A percentile compares a stretch with the other conserved stretches of the same genome.
Evolutionary conservation across 2,329 filamentous ascomycete genomes (phyloP).

Genomic region (Fusarium avenaceum): DNA sequence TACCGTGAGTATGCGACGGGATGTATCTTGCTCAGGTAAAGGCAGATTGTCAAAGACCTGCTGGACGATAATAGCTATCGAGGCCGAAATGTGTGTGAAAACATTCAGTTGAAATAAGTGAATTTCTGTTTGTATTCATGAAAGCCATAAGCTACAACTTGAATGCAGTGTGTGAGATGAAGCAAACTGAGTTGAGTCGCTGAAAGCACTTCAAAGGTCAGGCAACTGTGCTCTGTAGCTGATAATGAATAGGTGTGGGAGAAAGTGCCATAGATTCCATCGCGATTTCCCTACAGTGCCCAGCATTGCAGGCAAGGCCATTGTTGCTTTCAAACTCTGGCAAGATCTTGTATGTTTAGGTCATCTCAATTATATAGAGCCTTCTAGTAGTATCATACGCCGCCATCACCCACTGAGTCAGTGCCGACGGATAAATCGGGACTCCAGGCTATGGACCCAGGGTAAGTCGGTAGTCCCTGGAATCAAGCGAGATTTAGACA

Average conservation of each 20-base stretch:
- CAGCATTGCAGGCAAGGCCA: not conserved
- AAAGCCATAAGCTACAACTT: not conserved
- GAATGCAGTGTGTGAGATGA: not conserved
- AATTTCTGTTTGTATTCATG: not conserved
- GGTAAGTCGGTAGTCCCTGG: not conserved
- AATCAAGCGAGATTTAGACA: constrained; percentile 17
- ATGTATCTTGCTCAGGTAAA: constrained; percentile 2
- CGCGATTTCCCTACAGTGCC: not conserved
- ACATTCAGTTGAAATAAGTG: not conserved
- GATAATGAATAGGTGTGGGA: not conserved
- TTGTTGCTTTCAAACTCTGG: not conserved
- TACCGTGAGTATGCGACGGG: constrained; percentile 3
- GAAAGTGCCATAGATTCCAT: not conserved
- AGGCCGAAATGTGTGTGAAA: not conserved
- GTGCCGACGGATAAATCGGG: constrained; percentile 1
- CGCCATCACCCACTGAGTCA: constrained; percentile 3
- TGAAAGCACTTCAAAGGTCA: not conserved
- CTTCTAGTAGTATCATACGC: constrained; percentile 17
- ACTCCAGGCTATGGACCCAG: not conserved
- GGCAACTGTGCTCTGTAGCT: not conserved
- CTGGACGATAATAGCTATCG: not conserved
- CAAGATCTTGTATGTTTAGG: not conserved
- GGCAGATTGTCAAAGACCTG: not conserved
- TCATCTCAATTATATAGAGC: constrained; percentile 1
- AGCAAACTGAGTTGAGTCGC: not conserved